Base-by-base conservation (phyloP, 352 stramenopile species). In the Pythium volutum region DNA sequence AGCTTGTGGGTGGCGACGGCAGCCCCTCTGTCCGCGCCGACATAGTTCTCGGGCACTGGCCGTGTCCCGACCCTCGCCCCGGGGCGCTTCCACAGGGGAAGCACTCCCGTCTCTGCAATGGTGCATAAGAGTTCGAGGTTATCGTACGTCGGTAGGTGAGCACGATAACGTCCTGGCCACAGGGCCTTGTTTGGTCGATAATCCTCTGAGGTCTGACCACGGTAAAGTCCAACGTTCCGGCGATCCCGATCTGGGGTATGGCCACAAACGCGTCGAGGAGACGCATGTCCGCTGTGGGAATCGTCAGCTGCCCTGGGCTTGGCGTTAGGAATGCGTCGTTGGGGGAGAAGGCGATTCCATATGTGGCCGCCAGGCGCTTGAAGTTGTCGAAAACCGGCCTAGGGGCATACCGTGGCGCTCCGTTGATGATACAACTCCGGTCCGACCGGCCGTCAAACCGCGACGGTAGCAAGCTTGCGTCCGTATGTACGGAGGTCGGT, bases 161-260 rank as follows among this genome's bases (percentile, higher is more conserved):
- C 6, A 4, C 59, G 59, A 22, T 66, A 59, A 2, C 52, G 15
- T 6, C 36, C 5, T 2, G 59, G 59, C 41, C 33, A 29, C 41
- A 60, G 51, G 23, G 59, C 59, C 42, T 66, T 66, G 33, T 66
- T 66, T 6, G 59, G 59, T 39, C 59, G 43, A 6, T 42, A 26
- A 39, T 66, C 59, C 29, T 27, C 12, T 4, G 12, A 12, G 50
- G 59, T 61, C 51, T 66, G 59, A 36, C 43, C 51, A 15, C 59
- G 23, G 16, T 43, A 66, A 11, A 55, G 11, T 22, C 25, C 6
- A 66, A 26, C 26, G 47, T 64, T 4, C 47, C 25, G 36, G 29
- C 20, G 34, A 64, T 64, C 4, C 57, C 57, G 34, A 45, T 20
- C 18, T 41, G 42, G 11, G 58, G 49, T 22, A 45, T 3, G 7